Evolutionary conservation across 2,329 filamentous ascomycete species (phyloP), one percentile per base, ranked within the genome.

Genomic region (Pseudocercospora musae): DNA sequence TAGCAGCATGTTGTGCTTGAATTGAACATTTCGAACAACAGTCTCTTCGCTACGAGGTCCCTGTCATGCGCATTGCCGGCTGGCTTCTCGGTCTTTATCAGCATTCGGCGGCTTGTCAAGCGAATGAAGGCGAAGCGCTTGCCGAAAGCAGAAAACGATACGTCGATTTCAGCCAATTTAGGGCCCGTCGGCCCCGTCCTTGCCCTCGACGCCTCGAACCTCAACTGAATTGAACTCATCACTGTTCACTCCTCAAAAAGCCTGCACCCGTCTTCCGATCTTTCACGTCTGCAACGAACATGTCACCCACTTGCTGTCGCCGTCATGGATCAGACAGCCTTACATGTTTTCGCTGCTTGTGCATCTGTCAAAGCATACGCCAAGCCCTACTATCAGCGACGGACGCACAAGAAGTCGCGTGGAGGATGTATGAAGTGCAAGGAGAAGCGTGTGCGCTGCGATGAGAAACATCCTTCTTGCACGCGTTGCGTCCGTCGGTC

Each of bases 371-470:
- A 52, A 52, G 21, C 48, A 25, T 31, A 52, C 25, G 31, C 21
- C 15, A 53, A 54, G 15, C 59, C 31, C n/a, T 37, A 63, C 25
- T 20, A 40, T 20, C 55, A 50, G 13, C 46, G 61, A 37, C 61
- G 61, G 7, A 25, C 61, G n/a, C 61, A 63, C 40, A 59, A 56
- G 50, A 67, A 62, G 59, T 67, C 65, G 33, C 65, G 65, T 13
- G 60, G 59, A 10, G 65, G 65, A 20, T 67, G 65, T 53, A 40
- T 56, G 3, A 48, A 50, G 10, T 67, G 65, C 57, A 65, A 60
- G 33, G 29, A 50, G 31, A 67, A 67, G 56, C 60, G 66, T 60
- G 48, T 64, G 15, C 60, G 60, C 37, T 64, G 62, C 33, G 62
- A 64, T 52, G 62, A 64, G 42, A 49, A 53, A 44, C 40, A 40